Conservation (phyloP, 345 rosid species). For the Eucalyptus viminalis region DNA sequence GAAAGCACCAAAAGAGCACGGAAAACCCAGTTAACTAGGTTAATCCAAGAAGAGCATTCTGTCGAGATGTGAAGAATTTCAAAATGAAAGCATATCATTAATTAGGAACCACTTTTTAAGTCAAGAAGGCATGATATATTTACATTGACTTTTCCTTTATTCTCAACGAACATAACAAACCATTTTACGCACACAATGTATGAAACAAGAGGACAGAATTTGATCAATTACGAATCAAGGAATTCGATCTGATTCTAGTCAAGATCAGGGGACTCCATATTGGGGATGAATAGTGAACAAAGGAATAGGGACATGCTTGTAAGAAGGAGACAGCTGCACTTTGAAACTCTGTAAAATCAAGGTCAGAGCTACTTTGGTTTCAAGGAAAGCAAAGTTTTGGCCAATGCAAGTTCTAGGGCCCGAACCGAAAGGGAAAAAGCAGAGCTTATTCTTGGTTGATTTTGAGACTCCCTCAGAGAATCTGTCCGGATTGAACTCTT, state of each 20-base stretch:
- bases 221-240: not conserved
- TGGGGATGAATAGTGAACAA: not conserved
- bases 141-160: too few species aligned
- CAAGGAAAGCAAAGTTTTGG: not conserved
- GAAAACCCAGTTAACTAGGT: not conserved
- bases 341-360: not conserved
- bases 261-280: not conserved
- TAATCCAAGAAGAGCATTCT: too few species aligned
- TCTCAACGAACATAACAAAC: too few species aligned
- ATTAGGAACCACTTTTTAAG: too few species aligned
- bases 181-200: rapidly evolving
- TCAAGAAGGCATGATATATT: too few species aligned
- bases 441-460: not conserved
- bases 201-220: too few species aligned
- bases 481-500: not conserved
- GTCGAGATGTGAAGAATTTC: too few species aligned
- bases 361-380: not conserved
- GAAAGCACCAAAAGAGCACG: not conserved
- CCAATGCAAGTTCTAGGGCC: not conserved
- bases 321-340: not conserved
- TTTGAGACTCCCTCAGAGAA: not conserved
- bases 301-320: not conserved
- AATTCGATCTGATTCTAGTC: not conserved
- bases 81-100: too few species aligned
- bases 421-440: not conserved